Base-by-base conservation (phyloP, 805 yeast genomes). In the Kluyveromyces siamensis region DNA sequence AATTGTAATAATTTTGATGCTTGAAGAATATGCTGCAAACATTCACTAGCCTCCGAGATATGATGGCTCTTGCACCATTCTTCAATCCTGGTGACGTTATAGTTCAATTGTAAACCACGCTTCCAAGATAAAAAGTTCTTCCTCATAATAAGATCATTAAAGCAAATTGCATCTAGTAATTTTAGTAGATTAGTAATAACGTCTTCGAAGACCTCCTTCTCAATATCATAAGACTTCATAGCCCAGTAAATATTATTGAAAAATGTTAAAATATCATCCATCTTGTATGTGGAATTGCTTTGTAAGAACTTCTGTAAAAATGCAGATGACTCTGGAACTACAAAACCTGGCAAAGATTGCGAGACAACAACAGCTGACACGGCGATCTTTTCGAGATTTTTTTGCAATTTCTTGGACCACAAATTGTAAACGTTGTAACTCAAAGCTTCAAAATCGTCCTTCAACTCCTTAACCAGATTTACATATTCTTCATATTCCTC, bases 31-130 rank as follows among this genome's bases (percentile, higher is more conserved):
- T 90, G 97, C 53, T 83, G 83, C 63, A 93, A 76, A 61, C 88
- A 82, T 37, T 82, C 80, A 4, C 91, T 79, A 2, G 95, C 96
- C 63, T 90, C 96, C 45, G 85, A 84, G 53, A 93, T 80, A 46
- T 85, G 90, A 66, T 91, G 96, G 8, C 88, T 81, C 71, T 88
- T 91, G 69, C 98, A 91, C 99, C 99, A 93, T 71, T 93, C 99
- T 67, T 89, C 97, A 59, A 93, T 76, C 61, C 98, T 80, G 2
- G 99, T 93, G 48, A 90, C 95, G 67, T 93, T 93, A 71, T 93
- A 93, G 66, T 89, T 93, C 69, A 93, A 81, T 70, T 93, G 99
- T 57, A 93, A 76, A 44, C 98, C 98, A 64, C 99, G 84, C 72
- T 91, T 93, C 99, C 99, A 93, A 10, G 96, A 84, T 63, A 91